These are phyloP conservation scores for Pezicula carpinea DNA, from an alignment of 2,329 filamentous ascomycete species.

Conservation along the genomic window DNA sequence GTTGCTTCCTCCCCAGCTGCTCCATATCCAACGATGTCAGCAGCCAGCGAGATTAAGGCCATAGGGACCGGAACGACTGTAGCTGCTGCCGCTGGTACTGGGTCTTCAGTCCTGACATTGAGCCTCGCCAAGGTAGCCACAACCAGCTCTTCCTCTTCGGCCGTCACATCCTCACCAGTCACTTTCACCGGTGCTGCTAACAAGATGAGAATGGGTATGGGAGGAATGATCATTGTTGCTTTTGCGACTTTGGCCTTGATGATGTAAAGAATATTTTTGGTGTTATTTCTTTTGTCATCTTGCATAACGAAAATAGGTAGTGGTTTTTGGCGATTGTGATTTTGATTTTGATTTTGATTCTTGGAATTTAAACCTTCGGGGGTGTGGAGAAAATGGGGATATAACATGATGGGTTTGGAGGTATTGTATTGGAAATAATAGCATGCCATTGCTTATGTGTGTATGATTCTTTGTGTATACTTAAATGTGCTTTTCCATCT, in stretches of 20 bases:
- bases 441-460: neutral
- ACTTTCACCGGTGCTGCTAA: constrained; percentile 10
- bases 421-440: neutral
- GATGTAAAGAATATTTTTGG: constrained; percentile 8
- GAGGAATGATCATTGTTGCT: constrained; percentile 5
- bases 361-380: too few species aligned
- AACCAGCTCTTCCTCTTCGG: neutral
- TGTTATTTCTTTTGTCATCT: neutral
- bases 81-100: constrained; percentile 1
- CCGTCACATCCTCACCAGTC: neutral
- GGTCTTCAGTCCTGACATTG: neutral
- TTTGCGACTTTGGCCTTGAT: constrained; percentile 8
- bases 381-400: too few species aligned
- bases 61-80: constrained; percentile 1
- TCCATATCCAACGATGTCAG: constrained; percentile 9
- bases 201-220: constrained; percentile 5
- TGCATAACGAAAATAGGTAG: neutral
- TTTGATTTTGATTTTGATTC: too few species aligned
- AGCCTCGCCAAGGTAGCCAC: neutral
- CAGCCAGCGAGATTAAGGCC: neutral
- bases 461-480: neutral
- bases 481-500: neutral
- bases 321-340: neutral
- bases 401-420: too few species aligned
- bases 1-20: neutral